These are phyloP conservation scores for Collybia sordida DNA, from an alignment of 768 basidiomycete genomes.

Conservation along the genomic window DNA sequence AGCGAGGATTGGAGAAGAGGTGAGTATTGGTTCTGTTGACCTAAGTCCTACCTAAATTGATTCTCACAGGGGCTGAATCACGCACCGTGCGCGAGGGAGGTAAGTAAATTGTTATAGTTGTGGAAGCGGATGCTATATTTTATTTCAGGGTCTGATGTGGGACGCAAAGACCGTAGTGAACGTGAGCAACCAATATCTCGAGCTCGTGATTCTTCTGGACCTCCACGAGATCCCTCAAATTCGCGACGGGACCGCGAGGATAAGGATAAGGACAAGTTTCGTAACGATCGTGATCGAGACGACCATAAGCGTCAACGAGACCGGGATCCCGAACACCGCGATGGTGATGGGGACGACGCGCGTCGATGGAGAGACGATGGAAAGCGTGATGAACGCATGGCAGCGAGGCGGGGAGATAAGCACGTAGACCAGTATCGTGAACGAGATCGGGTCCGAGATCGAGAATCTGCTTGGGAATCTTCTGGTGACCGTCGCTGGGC, in stretches of 20 bases:
- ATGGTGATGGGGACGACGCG: constrained; percentile 63
- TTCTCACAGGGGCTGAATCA: constrained; percentile 44
- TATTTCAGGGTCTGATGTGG: constrained; percentile 46
- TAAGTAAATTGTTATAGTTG: constrained; percentile 27
- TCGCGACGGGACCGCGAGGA: constrained; percentile 48
- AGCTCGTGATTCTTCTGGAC: constrained; percentile 60
- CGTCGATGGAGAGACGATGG: constrained; percentile 84
- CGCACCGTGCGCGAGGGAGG: constrained; percentile 63
- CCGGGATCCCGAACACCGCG: constrained; percentile 32
- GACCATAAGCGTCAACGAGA: constrained; percentile 40
- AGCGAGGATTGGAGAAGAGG: constrained; percentile 88
- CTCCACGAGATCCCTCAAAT: constrained; percentile 57
- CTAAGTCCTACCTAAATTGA: constrained; percentile 8
- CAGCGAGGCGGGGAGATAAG: constrained; percentile 58
- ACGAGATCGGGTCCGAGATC: constrained; percentile 44
- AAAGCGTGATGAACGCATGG: constrained; percentile 73
- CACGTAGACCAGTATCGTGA: constrained; percentile 29
- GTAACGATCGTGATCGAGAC: constrained; percentile 24
- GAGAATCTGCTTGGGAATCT: constrained; percentile 45
- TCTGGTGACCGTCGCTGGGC: constrained; percentile 57
- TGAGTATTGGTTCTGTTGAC: constrained; percentile 31
- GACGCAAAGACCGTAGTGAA: constrained; percentile 61
- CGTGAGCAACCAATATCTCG: constrained; percentile 66
- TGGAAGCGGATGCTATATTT: constrained; percentile 3
- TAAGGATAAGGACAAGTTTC: constrained; percentile 43